Conservation (phyloP, 2,329 filamentous ascomycete species). For the Tolypocladium guangdongense region DNA sequence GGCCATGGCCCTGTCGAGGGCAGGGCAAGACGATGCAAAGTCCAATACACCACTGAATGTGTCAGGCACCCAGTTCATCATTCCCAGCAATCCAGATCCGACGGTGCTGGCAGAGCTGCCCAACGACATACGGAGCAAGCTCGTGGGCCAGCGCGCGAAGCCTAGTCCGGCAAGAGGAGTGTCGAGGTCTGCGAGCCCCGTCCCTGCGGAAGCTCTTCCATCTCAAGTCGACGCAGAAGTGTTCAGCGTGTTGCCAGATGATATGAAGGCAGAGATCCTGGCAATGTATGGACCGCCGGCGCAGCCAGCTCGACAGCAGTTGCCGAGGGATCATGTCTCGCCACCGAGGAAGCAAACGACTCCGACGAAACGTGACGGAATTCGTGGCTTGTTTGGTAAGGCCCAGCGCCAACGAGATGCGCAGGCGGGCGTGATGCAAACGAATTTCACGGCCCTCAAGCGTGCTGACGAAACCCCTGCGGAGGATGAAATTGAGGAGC, state of each 20-base stretch:
- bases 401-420: conserved; percentile 41
- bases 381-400: conserved; percentile 27
- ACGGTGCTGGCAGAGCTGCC: conserved; percentile 77
- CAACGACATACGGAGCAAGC: conserved; percentile 65
- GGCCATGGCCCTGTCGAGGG: conserved; percentile 38
- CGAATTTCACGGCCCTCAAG: conserved; percentile 52
- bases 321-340: conserved; percentile 44
- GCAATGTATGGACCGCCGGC: conserved; percentile 49
- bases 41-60: conserved; percentile 64
- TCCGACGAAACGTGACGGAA: conserved; percentile 53
- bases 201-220: conserved; percentile 37
- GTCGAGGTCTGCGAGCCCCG: conserved; percentile 28
- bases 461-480: conserved; percentile 14
- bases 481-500: conserved; percentile 30
- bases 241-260: conserved; percentile 71
- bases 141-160: conserved; percentile 48
- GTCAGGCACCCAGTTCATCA: conserved; percentile 80
- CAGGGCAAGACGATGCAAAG: conserved; percentile 38
- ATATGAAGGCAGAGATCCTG: conserved; percentile 76
- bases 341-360: conserved; percentile 43
- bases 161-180: conserved; percentile 7
- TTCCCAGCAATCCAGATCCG: conserved; percentile 75
- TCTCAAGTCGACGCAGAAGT: conserved; percentile 81
- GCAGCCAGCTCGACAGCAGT: conserved; percentile 32
- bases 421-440: conserved; percentile 56